Evolutionary conservation across 2,329 filamentous ascomycete species (phyloP), one percentile per base, ranked within the genome.

Genomic region (Septoria linicola): DNA sequence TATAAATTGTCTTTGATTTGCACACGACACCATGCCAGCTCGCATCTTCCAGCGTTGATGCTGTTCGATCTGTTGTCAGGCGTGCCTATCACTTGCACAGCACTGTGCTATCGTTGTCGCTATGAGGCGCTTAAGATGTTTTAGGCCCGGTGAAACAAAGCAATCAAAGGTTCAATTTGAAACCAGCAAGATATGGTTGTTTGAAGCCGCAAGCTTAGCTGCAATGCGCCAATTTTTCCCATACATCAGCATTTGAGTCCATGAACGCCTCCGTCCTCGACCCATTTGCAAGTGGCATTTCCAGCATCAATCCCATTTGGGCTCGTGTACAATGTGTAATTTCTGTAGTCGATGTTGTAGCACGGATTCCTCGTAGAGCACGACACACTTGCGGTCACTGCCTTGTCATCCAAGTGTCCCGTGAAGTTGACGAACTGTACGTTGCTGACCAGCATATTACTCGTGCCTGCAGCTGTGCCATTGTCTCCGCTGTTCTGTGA

Each of bases 371-470:
- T 64, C 1, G 66, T 70, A 1, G 71, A 75, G 57, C 78, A 81
- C 34, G 70, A 73, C 1, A 80, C 67, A n/a, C 64, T 67, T 3
- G 72, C 71, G 5, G 69, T 72, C 41, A 31, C 69, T 7, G 59
- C 59, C 16, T 44, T 47, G 4, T 25, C 53, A 25, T 46, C 36
- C 10, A 76, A 61, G 49, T 70, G 75, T 1, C 78, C 78, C 0
- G 74, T 77, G 49, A 80, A 80, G 54, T 80, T 79, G 21, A 73
- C 69, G 62, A 77, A 80, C 1, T 67, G 68, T 13, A 80, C 63
- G 51, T 80, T 73, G 1, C 69, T 73, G 37, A 81, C 63, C 8
- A 70, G 65, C 75, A 81, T 77, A 53, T 74, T 71, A 37, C 73
- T 76, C 6, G 76, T 79, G 0, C 78, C 78, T 0, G 64, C 40